These are phyloP conservation scores for Sesbania bispinosa DNA, from an alignment of 306 rosid genomes.

Conservation along the genomic window DNA sequence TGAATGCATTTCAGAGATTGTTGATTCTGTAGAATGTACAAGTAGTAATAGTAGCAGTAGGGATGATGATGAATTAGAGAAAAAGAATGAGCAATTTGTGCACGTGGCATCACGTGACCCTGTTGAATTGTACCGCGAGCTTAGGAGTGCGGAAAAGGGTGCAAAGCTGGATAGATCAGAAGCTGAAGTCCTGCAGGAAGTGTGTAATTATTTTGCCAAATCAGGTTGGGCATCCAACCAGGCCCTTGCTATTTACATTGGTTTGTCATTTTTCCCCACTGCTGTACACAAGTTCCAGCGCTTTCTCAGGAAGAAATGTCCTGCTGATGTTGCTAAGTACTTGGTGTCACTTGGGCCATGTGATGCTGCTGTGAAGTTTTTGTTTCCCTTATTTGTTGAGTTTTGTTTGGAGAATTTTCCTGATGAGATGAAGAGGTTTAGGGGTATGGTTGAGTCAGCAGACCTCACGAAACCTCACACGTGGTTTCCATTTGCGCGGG, in stretches of 20 bases:
- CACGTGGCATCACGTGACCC: slow-evolving; percentile 48
- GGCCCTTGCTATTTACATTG: slow-evolving; percentile 89
- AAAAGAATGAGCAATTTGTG: slow-evolving; percentile 21
- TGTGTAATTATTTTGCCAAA: slow-evolving; percentile 39
- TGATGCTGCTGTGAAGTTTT: slow-evolving; percentile 63
- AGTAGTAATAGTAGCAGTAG: background rate
- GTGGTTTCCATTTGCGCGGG: slow-evolving; percentile 95
- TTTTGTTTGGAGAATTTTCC: slow-evolving; percentile 72
- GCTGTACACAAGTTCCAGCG: slow-evolving; percentile 57
- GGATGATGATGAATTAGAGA: slow-evolving; percentile 11
- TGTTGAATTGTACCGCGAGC: slow-evolving; percentile 52
- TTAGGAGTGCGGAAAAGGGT: slow-evolving; percentile 33
- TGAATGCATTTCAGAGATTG: slow-evolving; percentile 17
- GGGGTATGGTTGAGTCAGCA: slow-evolving; percentile 54
- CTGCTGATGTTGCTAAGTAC: slow-evolving; percentile 51
- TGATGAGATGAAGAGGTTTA: slow-evolving; percentile 71
- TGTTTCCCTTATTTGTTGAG: slow-evolving; percentile 86
- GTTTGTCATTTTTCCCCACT: slow-evolving; percentile 82
- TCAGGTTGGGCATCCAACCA: slow-evolving; percentile 91
- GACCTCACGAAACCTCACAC: slow-evolving; percentile 89
- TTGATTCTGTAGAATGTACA: slow-evolving; percentile 29
- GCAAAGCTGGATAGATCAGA: slow-evolving; percentile 36
- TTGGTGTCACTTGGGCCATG: slow-evolving; percentile 64
- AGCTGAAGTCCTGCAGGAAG: slow-evolving; percentile 39
- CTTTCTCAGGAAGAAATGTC: slow-evolving; percentile 51